Conservation (phyloP, 2,329 filamentous ascomycete species). For the Diaporthe batatas region DNA sequence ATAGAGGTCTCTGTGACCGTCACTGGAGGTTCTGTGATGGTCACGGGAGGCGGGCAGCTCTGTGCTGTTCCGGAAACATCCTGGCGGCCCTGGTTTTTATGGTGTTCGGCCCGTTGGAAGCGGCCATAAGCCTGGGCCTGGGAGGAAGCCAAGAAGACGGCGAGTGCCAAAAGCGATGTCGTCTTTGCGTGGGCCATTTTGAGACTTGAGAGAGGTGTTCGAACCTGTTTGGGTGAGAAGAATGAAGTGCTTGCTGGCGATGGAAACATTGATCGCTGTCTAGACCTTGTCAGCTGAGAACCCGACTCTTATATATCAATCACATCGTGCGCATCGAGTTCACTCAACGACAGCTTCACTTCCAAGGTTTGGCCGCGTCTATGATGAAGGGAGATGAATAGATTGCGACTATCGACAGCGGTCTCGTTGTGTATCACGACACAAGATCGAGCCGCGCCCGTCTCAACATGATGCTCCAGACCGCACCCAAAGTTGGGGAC, state of each 20-base stretch:
- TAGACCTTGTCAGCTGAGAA: not conserved
- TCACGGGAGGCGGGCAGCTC: not conserved
- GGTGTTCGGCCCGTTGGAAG: constrained; percentile 15
- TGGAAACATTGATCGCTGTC: not conserved
- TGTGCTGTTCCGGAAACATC: not conserved
- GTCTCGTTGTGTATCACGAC: constrained; percentile 9
- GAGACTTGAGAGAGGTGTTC: not conserved
- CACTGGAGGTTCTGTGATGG: constrained; percentile 7
- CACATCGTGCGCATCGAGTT: not conserved
- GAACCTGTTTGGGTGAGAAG: not conserved
- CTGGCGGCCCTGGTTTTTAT: not conserved
- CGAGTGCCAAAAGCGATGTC: not conserved
- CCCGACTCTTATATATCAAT: constrained; percentile 25
- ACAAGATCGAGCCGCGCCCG: not conserved
- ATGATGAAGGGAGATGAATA: constrained; percentile 22
- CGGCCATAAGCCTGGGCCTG: constrained; percentile 17
- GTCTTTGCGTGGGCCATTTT: constrained; percentile 17
- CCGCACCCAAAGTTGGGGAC: not conserved
- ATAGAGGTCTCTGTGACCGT: constrained; percentile 4
- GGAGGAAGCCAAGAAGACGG: constrained; percentile 13
- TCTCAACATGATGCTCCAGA: constrained; percentile 9
- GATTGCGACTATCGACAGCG: constrained; percentile 20
- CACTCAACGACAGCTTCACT: not conserved
- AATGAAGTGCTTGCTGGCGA: not conserved
- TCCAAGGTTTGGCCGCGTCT: not conserved